phyloP scores from a whole-genome alignment of 306 rosid species.

The Gastrolobium bilobum region DNA sequence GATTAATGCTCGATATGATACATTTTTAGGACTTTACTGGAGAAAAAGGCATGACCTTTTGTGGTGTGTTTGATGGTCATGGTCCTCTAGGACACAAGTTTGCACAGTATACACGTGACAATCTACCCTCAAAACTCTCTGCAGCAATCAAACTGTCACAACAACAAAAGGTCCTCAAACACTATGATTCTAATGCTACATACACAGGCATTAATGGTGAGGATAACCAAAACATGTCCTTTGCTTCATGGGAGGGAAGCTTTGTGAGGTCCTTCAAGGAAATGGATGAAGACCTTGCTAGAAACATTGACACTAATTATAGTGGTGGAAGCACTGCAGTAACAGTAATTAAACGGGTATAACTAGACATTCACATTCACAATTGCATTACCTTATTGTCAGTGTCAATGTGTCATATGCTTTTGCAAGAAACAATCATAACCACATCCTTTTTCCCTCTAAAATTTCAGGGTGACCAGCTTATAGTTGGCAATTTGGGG shows the following conservation, averaged over 20 bases:
- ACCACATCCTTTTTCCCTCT: background rate
- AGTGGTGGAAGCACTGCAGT: conserved; percentile 86
- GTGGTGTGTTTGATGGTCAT: conserved; percentile 98
- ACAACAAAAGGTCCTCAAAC: conserved; percentile 42
- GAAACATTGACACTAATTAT: conserved; percentile 56
- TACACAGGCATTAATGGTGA: background rate
- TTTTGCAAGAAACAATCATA: background rate
- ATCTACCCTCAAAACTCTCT: conserved; percentile 75
- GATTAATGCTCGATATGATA: conserved; percentile 15
- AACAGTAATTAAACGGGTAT: conserved; percentile 79
- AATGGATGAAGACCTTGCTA: conserved; percentile 66
- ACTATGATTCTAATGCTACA: background rate
- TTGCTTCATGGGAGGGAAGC: conserved; percentile 73
- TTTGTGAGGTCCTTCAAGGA: conserved; percentile 64
- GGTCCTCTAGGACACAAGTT: conserved; percentile 86
- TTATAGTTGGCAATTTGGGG: conserved; percentile 84
- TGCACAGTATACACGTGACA: conserved; percentile 67
- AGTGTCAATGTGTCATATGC: background rate
- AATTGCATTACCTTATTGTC: background rate
- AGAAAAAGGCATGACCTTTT: conserved; percentile 63
- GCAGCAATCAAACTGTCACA: conserved; percentile 60
- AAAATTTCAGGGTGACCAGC: conserved; percentile 65
- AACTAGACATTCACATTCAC: background rate
- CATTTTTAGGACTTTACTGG: conserved; percentile 64
- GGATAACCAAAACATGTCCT: conserved; percentile 43